Base-by-base conservation (phyloP, 331 rosid genomes). In the Malus hybrid region DNA sequence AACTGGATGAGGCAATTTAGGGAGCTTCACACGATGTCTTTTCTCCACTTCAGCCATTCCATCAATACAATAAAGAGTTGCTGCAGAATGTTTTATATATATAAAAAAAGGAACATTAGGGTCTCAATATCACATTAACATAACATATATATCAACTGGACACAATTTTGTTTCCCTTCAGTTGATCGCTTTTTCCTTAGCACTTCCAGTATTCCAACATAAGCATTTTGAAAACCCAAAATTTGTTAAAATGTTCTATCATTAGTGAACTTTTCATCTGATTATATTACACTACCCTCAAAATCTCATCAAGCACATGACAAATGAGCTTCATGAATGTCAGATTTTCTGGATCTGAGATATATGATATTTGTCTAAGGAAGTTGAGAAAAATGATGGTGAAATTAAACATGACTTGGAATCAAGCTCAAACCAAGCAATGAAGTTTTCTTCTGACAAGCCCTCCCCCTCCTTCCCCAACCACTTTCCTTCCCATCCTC, bases 1-100 rank as follows among this genome's bases (percentile, higher is more conserved):
- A 67, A 44, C 48, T 11, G 83, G 69, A 80, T 80, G 85, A 83
- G 87, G 78, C 62, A 74, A 60, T 71, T 78, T 84, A 76, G 83
- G 79, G 75, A 68, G 80, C 85, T 86, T 87, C 75, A 71, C 31
- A 66, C 54, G 59, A 71, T 60, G 70, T 75, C 75, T 78, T 67
- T 74, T 83, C 71, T 77, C 78, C 62, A 82, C 77, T 66, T 76
- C 86, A 71, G 76, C 84, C 65, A 22, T 81, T 77, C 77, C 64
- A 50, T 77, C 80, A 71, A 82, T 76, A 67, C 69, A 80, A 55
- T 82, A 80, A 82, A 94, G 88, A 68, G 74, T 85, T 71, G 80
- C 97, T 94, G 95, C 88, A 88, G 62, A 78, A 71, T 56, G 27
- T 32, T 73, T 65, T 52, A 69, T 50, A 60, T 44, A 44, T 3